Percentiles rank a stretch among this genome's conserved stretches.
These are phyloP conservation scores for Carallia brachiata DNA, from an alignment of 345 rosid genomes.

Conservation along the genomic window DNA sequence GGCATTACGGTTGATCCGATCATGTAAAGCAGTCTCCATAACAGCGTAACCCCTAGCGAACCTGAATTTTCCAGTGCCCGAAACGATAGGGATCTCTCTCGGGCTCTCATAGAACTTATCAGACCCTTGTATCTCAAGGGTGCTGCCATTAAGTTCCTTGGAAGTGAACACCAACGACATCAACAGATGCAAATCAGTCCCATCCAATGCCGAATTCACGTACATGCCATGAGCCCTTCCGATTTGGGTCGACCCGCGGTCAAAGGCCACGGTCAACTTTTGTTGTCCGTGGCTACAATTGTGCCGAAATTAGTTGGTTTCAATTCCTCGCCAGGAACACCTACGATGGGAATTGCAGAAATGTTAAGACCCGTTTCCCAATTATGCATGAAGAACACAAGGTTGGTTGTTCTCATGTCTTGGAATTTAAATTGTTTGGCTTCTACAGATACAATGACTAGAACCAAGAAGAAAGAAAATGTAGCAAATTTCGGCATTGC, in stretches of 20 bases:
- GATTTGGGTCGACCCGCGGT: background rate
- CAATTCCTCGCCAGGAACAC: background rate
- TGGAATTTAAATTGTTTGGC: background rate
- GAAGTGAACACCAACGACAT: constrained; percentile 9
- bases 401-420: constrained; percentile 2
- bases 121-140: constrained; percentile 8
- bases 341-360: background rate
- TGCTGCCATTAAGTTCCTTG: constrained; percentile 13
- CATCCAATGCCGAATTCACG: background rate
- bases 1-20: background rate
- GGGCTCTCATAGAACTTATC: background rate
- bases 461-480: background rate
- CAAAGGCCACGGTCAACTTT: background rate
- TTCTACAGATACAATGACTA: background rate
- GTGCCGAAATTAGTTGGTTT: constrained; percentile 6
- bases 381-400: constrained; percentile 10
- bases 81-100: constrained; percentile 7
- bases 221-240: background rate
- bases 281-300: background rate
- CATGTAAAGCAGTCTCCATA: constrained; percentile 7
- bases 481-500: background rate
- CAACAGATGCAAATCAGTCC: background rate
- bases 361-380: background rate
- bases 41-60: constrained; percentile 6
- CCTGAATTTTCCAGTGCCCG: constrained; percentile 10